Evolutionary conservation across 2,329 filamentous ascomycete genomes (phyloP).

Genomic region (Cladophialophora yegresii): DNA sequence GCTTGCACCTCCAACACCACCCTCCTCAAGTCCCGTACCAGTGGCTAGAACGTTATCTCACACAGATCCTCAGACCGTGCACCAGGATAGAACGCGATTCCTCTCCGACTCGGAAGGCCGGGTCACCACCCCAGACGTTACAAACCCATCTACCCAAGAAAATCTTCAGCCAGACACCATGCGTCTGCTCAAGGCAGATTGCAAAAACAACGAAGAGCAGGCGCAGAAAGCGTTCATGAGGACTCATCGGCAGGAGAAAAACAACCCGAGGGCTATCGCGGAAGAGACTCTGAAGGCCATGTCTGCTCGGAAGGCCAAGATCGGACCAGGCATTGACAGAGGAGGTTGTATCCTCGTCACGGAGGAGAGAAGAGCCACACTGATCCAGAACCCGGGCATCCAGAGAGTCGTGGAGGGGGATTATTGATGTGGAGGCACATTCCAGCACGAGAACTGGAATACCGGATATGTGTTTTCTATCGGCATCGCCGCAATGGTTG

Average conservation of each 20-base stretch:
- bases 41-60: conserved; percentile 34
- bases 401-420: conserved; percentile 41
- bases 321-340: conserved; percentile 57
- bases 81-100: conserved; percentile 28
- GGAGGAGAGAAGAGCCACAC: conserved; percentile 52
- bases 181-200: conserved; percentile 38
- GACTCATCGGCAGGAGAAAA: conserved; percentile 45
- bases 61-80: conserved; percentile 35
- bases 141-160: conserved; percentile 38
- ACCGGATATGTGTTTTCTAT: too few relatives aligned
- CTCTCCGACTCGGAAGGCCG: conserved; percentile 34
- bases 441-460: background rate
- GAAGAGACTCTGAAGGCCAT: conserved; percentile 50
- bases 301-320: conserved; percentile 52
- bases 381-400: conserved; percentile 55
- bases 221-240: conserved; percentile 47
- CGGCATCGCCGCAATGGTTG: background rate
- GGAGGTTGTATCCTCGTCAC: conserved; percentile 58
- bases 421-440: conserved; percentile 18
- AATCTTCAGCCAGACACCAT: conserved; percentile 39
- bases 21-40: conserved; percentile 5
- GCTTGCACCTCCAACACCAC: background rate
- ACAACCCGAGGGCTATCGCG: conserved; percentile 50
- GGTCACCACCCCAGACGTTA: conserved; percentile 28
- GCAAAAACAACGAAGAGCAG: conserved; percentile 37